These are phyloP conservation scores for Brassica rapa DNA, from an alignment of 345 rosid genomes.

Conservation along the genomic window DNA sequence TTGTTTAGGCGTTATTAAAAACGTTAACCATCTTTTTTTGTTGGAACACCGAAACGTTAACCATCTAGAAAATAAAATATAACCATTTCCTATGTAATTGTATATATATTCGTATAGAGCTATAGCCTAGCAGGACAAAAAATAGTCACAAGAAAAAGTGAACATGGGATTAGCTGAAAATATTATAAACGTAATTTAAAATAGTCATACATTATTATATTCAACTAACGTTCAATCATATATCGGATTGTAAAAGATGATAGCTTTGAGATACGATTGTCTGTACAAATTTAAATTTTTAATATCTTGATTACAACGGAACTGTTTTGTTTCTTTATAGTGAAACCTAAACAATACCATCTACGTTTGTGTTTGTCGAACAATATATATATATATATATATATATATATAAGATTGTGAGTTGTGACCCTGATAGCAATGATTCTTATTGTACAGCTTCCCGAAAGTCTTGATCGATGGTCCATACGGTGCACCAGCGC, in stretches of 20 bases:
- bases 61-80: neutral
- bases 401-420: neutral
- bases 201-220: neutral
- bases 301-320: neutral
- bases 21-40: neutral
- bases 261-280: neutral
- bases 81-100: neutral
- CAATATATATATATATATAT: neutral
- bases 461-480: conserved; percentile 76
- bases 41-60: neutral
- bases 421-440: neutral
- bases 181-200: neutral
- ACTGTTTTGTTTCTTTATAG: neutral
- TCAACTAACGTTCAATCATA: neutral
- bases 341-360: neutral
- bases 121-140: neutral
- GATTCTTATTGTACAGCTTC: conserved; percentile 46
- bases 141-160: conserved; percentile 11
- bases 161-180: neutral
- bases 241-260: neutral
- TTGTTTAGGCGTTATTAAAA: conserved; percentile 8
- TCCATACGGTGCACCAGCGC: conserved; percentile 92
- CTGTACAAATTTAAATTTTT: neutral
- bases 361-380: neutral
- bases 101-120: neutral